Percentiles rank a stretch among this genome's conserved stretches.
Evolutionary conservation across 2,329 filamentous ascomycete species (phyloP).

Genomic region (Pseudogymnoascus sp.): DNA sequence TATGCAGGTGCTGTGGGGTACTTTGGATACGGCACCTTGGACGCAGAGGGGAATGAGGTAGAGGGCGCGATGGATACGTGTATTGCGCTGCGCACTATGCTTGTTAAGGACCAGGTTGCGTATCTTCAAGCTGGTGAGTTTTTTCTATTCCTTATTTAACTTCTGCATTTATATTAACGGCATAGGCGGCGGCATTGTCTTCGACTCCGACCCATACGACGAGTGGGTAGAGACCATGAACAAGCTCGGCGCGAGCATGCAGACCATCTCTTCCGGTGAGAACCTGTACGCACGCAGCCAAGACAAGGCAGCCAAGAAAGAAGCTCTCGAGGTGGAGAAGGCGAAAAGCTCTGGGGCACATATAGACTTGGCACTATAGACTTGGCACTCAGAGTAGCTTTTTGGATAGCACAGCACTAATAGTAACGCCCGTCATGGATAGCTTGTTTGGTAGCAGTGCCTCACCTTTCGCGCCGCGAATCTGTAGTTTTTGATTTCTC

Average conservation of each 20-base stretch:
- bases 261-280: constrained; percentile 79
- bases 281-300: constrained; percentile 32
- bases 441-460: not conserved
- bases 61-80: constrained; percentile 91
- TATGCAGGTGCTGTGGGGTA: constrained; percentile 96
- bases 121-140: constrained; percentile 71
- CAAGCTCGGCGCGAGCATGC: constrained; percentile 84
- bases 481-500: not conserved
- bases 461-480: not conserved
- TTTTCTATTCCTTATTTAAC: not conserved
- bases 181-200: constrained; percentile 77
- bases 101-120: constrained; percentile 81
- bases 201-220: constrained; percentile 82
- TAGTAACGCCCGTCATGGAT: not conserved
- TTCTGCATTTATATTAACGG: constrained; percentile 3
- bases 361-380: constrained; percentile 22
- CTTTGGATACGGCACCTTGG: constrained; percentile 77
- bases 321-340: constrained; percentile 6
- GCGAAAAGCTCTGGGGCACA: constrained; percentile 13
- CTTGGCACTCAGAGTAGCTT: constrained; percentile 12
- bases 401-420: not conserved
- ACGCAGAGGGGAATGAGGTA: constrained; percentile 49
- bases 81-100: constrained; percentile 73
- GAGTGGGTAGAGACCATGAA: constrained; percentile 97
- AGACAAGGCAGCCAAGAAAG: not conserved